Conservation (phyloP, 345 rosid species). For the Populus alba region DNA sequence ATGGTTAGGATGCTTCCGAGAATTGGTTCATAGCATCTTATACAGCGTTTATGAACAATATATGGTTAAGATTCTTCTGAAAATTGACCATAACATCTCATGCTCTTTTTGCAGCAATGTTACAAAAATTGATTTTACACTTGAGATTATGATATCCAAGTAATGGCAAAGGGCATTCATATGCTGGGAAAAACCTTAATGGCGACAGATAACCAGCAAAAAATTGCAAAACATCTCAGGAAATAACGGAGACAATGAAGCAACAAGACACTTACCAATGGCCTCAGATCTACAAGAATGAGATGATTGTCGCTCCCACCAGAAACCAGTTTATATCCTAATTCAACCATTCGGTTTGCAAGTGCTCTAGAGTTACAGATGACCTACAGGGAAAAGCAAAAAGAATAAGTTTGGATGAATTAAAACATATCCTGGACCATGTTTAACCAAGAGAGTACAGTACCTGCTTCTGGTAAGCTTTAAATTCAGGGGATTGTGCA, state of each 20-base stretch:
- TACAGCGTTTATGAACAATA: too few species aligned
- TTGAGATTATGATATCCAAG: neutral
- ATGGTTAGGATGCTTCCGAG: too few species aligned
- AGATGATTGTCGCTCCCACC: slow-evolving; percentile 94
- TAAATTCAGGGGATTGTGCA: slow-evolving; percentile 66
- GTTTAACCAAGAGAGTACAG: neutral
- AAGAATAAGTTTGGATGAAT: neutral
- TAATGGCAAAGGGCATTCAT: too few species aligned
- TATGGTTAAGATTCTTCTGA: too few species aligned
- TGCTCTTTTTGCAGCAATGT: too few species aligned
- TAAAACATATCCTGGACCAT: neutral
- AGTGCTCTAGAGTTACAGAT: slow-evolving; percentile 75
- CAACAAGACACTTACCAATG: slow-evolving; percentile 48
- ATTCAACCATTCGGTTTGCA: slow-evolving; percentile 63
- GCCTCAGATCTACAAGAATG: slow-evolving; percentile 85
- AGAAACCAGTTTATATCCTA: slow-evolving; percentile 79
- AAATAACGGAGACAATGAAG: neutral
- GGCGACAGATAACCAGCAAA: too few species aligned
- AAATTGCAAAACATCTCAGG: too few species aligned
- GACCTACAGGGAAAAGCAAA: slow-evolving; percentile 44
- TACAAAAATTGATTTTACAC: neutral
- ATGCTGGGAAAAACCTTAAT: neutral
- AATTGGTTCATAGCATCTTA: too few species aligned
- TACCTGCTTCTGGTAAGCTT: slow-evolving; percentile 79
- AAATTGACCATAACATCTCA: too few species aligned